Conservation (phyloP, 176 grass and related monocot genomes). For the Cocos nucifera region DNA sequence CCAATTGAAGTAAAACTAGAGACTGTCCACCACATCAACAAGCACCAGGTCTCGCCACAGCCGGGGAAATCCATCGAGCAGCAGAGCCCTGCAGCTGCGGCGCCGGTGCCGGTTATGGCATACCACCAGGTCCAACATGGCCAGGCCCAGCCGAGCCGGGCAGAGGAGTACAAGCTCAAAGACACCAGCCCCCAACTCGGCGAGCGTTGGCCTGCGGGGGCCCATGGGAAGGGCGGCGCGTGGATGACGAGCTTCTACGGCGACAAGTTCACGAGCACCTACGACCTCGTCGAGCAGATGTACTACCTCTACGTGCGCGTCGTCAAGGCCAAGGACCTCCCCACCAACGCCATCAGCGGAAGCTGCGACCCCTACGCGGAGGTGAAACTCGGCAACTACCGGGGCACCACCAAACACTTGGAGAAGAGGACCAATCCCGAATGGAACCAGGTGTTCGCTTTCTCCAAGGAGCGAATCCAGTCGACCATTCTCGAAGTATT, state of each 20-base stretch:
- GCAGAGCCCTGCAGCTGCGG: neutral
- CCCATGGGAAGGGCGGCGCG: neutral
- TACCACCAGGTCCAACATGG: conserved; percentile 51
- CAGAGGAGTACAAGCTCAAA: conserved; percentile 14
- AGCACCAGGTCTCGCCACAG: conserved; percentile 20
- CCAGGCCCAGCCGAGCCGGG: conserved; percentile 14
- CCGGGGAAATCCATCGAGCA: conserved; percentile 16
- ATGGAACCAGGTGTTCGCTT: conserved; percentile 16
- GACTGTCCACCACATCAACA: conserved; percentile 17
- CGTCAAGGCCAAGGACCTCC: conserved; percentile 18
- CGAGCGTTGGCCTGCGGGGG: conserved; percentile 2
- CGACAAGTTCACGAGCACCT: conserved; percentile 19
- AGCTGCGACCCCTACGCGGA: conserved; percentile 16
- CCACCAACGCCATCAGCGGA: conserved; percentile 4
- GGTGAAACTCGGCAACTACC: conserved; percentile 18
- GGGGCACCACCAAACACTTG: conserved; percentile 14
- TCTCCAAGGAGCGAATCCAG: conserved; percentile 15
- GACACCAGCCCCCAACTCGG: conserved; percentile 13
- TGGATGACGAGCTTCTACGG: neutral
- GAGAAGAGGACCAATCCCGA: conserved; percentile 15
- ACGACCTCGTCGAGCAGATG: conserved; percentile 24
- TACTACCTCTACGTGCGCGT: conserved; percentile 18
- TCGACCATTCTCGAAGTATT: conserved; percentile 8
- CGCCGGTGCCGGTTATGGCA: conserved; percentile 30
- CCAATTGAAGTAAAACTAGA: conserved; percentile 13